Evolutionary conservation across 2,329 filamentous ascomycete genomes (phyloP), one percentile per base, ranked within the genome.

Genomic region (Aaosphaeria pasadenensis): DNA sequence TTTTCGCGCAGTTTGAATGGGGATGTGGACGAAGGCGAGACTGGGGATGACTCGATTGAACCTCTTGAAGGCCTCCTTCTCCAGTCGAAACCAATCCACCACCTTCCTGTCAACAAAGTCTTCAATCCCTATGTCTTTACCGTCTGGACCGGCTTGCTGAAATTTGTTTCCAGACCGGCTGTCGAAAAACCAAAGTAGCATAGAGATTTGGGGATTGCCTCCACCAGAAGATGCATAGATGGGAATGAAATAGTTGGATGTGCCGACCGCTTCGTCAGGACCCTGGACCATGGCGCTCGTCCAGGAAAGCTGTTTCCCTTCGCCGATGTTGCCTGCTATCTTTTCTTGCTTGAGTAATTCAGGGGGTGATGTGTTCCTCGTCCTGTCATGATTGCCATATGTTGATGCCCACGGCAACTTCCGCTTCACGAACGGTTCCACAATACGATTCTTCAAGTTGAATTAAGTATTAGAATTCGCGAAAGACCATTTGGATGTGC

Each of bases 161-260:
- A 40, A 63, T 17, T 50, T 47, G 9, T 49, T 52, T 2, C 64
- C 65, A 42, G 62, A 63, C 39, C 56, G 63, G 48, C 61, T 66
- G 58, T 89, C 87, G 57, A 90, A 88, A 69, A 89, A 89, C 84
- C 85, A 90, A 1, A 90, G 71, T 1, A 89, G 55, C 5, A 81
- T 78, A 46, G 49, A 75, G 5, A 67, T 50, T 3, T 48, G 39
- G 6, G 52, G 46, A 6, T 56, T 58, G 11, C 47, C 49, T 5
- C 46, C 39, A 73, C 78, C 62, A 3, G 33, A 45, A 13, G 57
- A 59, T n/a, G 51, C 54, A 56, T 77, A 81, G 2, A 84, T 65
- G 0, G 74, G 74, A 5, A 83, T 56, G 48, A 77, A 81, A 59
- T 82, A 83, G 53, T 83, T 84, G 7, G 76, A 77, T 24, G 57